These are phyloP conservation scores for Podospora anserina DNA, from an alignment of 495 filamentous ascomycete species.

Conservation along the genomic window DNA sequence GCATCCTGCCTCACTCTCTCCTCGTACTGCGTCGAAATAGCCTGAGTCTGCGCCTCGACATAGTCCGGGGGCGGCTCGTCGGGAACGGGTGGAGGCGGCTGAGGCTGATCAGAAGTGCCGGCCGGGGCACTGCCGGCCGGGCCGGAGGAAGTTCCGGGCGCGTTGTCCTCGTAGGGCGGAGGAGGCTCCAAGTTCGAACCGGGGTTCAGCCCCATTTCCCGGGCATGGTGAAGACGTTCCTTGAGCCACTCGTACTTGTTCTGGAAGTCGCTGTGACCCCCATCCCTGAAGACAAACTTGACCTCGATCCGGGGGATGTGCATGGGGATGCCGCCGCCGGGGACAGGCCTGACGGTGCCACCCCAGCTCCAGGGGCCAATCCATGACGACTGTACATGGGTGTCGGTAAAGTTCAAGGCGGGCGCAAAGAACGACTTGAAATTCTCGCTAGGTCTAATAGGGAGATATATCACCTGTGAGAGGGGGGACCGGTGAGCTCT, in stretches of 20 bases:
- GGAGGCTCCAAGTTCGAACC: conserved; percentile 68
- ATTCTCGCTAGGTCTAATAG: conserved; percentile 59
- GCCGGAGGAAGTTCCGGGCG: conserved; percentile 32
- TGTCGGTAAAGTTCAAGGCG: conserved; percentile 79
- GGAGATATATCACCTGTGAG: conserved; percentile 81
- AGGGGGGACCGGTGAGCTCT: conserved; percentile 12
- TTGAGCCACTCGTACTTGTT: conserved; percentile 78
- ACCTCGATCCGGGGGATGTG: conserved; percentile 68
- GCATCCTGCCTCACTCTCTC: conserved; percentile 46
- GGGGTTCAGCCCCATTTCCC: conserved; percentile 59
- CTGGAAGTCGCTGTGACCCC: conserved; percentile 90
- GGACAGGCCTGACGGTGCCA: conserved; percentile 71
- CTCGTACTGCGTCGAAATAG: conserved; percentile 54
- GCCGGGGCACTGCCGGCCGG: conserved; percentile 6
- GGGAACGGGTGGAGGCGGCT: conserved; percentile 48
- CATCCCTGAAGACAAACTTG: conserved; percentile 88
- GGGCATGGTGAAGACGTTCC: conserved; percentile 74
- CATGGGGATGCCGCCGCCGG: conserved; percentile 81
- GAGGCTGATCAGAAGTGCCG: conserved; percentile 19
- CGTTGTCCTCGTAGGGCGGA: conserved; percentile 67
- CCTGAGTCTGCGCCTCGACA: conserved; percentile 81
- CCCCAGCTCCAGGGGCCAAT: conserved; percentile 96
- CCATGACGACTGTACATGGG: conserved; percentile 86
- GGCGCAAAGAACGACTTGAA: conserved; percentile 89
- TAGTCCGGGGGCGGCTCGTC: conserved; percentile 89